Evolutionary conservation across 2,329 filamentous ascomycete species (phyloP), one percentile per base, ranked within the genome.

Genomic region (Talaromyces sp.): DNA sequence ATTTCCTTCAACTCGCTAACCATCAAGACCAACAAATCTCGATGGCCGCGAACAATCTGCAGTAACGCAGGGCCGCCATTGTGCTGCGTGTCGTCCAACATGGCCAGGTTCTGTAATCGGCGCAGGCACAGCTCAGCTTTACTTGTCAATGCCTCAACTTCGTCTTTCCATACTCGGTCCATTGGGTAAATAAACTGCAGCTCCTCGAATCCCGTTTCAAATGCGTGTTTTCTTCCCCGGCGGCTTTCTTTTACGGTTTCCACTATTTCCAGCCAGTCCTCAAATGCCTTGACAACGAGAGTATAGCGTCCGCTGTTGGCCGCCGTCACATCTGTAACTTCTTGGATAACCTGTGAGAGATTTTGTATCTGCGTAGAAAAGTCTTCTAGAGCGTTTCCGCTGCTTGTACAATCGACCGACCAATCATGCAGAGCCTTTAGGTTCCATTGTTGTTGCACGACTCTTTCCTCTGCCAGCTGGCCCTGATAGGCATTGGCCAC

Each of bases 301-400:
- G 66, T 67, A 65, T 77, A 77, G 42, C 69, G 68, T 3, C 73
- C 72, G 31, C 65, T 63, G 6, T 61, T 52, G 4, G 64, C 63
- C 16, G 69, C 67, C 2, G 67, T 67, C n/a, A 78, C 62, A 55
- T 74, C 69, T 5, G 71, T 70, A 9, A 77, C 65, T 18, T 78
- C 75, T 64, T 77, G 75, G 6, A 76, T 63, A n/a, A 76, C 63
- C 28, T 72, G 73, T 3, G 77, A 79, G 23, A 79, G 66, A 23
- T 69, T 67, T 59, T 76, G 75, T 27, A 78, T 70, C 60, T 79
- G 76, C 55, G 71, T 70, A 2, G 70, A 57, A 60, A 77, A 75
- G 6, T 67, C 50, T n/a, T 67, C 50, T 7, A 53, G 28, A 30
- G 27, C 28, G 33, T 70, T 67, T 7, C 66, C 66, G 68, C 44